phyloP scores from a whole-genome alignment of 108 stramenopile species.

The Thalassiosira profunda region DNA sequence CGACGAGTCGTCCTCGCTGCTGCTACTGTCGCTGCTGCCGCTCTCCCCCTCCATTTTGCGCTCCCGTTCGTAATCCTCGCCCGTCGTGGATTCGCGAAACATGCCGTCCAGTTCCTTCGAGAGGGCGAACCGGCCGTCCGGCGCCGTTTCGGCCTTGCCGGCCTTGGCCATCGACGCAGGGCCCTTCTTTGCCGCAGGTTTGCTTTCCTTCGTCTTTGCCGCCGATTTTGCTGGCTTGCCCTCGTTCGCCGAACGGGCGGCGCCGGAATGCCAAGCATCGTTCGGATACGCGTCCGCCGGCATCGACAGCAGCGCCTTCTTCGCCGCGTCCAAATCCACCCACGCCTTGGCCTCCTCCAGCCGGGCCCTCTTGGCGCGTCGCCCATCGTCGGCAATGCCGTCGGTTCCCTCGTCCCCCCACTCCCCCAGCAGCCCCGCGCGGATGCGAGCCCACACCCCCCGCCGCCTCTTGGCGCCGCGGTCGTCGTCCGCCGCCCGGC shows the following conservation, averaged over 20 bases:
- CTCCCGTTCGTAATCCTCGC: slow-evolving; percentile 36
- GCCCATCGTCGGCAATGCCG: slow-evolving; percentile 16
- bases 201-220: neutral
- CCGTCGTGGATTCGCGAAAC: slow-evolving; percentile 43
- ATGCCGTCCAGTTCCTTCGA: slow-evolving; percentile 35
- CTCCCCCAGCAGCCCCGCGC: slow-evolving; percentile 54
- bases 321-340: slow-evolving; percentile 40
- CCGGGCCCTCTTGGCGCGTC: slow-evolving; percentile 6
- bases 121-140: slow-evolving; percentile 34
- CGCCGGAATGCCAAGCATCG: no score
- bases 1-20: neutral
- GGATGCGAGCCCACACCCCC: slow-evolving; percentile 46
- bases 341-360: slow-evolving; percentile 24
- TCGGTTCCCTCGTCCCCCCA: slow-evolving; percentile 4
- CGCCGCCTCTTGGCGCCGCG: slow-evolving; percentile 54
- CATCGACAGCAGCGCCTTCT: slow-evolving; percentile 39
- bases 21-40: neutral
- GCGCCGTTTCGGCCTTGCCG: neutral
- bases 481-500: slow-evolving; percentile 52
- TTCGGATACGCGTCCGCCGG: slow-evolving; percentile 40
- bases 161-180: neutral
- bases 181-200: neutral
- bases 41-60: neutral
- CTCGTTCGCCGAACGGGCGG: no score
- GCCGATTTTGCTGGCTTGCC: slow-evolving; percentile 3